Conservation (phyloP, 768 basidiomycete genomes). For the Hortiboletus campestris region DNA sequence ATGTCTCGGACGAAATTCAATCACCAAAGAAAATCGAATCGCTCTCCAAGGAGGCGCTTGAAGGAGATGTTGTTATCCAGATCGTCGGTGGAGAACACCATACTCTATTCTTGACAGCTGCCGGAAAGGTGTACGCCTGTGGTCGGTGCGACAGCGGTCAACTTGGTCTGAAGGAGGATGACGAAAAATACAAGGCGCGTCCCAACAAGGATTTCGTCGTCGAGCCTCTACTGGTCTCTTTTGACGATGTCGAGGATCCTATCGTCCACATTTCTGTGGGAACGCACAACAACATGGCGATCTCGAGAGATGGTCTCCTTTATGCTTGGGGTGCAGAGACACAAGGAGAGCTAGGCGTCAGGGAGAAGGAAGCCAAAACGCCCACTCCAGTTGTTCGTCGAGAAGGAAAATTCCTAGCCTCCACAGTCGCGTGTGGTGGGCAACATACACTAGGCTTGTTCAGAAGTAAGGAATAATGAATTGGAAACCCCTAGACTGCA, state of each 20-base stretch:
- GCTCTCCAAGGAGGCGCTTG: conserved; percentile 60
- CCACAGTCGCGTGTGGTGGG: conserved; percentile 64
- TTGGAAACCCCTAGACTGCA: conserved; percentile 9
- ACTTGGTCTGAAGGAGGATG: conserved; percentile 70
- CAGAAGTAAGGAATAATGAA: conserved; percentile 50
- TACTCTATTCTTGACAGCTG: conserved; percentile 80
- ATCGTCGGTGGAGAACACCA: conserved; percentile 88
- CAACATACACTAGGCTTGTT: conserved; percentile 76
- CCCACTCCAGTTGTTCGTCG: conserved; percentile 68
- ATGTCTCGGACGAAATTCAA: conserved; percentile 49
- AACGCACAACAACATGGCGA: conserved; percentile 68
- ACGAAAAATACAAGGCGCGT: conserved; percentile 60
- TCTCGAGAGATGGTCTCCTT: conserved; percentile 64
- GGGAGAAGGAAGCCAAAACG: conserved; percentile 58
- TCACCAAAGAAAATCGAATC: conserved; percentile 62
- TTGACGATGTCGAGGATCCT: conserved; percentile 63
- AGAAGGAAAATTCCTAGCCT: conserved; percentile 59
- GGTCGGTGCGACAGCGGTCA: conserved; percentile 85
- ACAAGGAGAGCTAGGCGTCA: conserved; percentile 71
- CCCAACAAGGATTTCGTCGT: conserved; percentile 56
- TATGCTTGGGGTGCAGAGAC: conserved; percentile 80
- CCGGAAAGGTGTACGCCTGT: conserved; percentile 82
- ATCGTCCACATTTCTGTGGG: conserved; percentile 67
- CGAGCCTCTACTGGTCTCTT: conserved; percentile 62
- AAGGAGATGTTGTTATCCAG: conserved; percentile 60